A percentile compares a stretch with the other conserved stretches of the same genome.
Evolutionary conservation across 331 rosid species (phyloP).

Genomic region (Malus hybrid): DNA sequence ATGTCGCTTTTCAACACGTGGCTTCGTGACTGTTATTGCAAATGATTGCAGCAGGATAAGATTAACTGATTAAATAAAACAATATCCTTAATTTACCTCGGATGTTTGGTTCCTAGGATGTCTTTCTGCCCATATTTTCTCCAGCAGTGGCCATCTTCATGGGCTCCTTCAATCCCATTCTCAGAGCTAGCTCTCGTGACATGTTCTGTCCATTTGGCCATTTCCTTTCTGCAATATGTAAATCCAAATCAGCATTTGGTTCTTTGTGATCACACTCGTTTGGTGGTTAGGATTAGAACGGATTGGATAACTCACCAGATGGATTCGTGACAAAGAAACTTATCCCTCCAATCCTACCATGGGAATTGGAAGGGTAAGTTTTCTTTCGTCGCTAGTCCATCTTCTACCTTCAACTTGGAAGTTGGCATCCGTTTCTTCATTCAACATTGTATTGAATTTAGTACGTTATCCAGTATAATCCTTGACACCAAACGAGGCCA

Average conservation of each 20-base stretch:
- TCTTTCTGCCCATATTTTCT: conserved; percentile 93
- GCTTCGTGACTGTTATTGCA: not conserved
- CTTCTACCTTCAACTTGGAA: too few species aligned
- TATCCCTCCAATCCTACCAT: too few species aligned
- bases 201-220: conserved; percentile 56
- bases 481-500: too few species aligned
- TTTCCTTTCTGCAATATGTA: conserved; percentile 52
- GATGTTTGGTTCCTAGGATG: conserved; percentile 68
- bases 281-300: too few species aligned
- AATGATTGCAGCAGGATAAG: conserved; percentile 8
- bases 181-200: conserved; percentile 45
- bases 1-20: not conserved
- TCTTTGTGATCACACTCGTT: not conserved
- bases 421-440: too few species aligned
- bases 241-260: not conserved
- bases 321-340: too few species aligned
- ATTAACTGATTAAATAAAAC: not conserved
- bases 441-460: too few species aligned
- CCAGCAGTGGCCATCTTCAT: conserved; percentile 70
- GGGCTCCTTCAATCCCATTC: conserved; percentile 57
- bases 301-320: too few species aligned
- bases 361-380: too few species aligned
- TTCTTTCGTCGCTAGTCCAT: too few species aligned
- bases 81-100: conserved; percentile 41
- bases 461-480: too few species aligned